These are phyloP conservation scores for Ceratocystiopsis brevicomis DNA, from an alignment of 2,329 filamentous ascomycete genomes.

Conservation along the genomic window DNA sequence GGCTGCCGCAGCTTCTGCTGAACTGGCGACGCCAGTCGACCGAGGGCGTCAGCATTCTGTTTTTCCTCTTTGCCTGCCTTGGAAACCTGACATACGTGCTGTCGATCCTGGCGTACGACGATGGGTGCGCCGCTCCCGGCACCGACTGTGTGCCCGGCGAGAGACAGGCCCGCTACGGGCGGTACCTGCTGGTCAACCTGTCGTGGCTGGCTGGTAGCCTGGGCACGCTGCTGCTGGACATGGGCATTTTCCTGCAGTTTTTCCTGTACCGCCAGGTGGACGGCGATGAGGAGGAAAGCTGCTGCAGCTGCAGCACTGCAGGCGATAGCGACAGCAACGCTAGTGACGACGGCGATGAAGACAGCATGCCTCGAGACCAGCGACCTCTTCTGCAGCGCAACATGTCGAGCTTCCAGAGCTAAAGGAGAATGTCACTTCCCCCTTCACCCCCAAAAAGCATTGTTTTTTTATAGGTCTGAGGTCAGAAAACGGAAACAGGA, in stretches of 20 bases:
- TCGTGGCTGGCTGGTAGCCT: constrained; percentile 83
- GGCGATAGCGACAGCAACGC: constrained; percentile 6
- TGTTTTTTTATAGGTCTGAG: no score
- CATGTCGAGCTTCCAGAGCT: constrained; percentile 7
- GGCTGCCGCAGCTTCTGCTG: constrained; percentile 74
- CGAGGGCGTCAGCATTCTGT: constrained; percentile 81
- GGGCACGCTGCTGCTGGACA: constrained; percentile 69
- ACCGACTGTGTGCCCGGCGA: constrained; percentile 45
- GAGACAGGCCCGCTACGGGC: constrained; percentile 45
- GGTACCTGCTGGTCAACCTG: constrained; percentile 75
- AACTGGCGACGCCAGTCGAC: constrained; percentile 88
- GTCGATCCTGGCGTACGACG: constrained; percentile 79
- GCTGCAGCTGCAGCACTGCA: constrained; percentile 12
- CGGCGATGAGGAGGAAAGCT: constrained; percentile 1
- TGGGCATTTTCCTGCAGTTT: constrained; percentile 78
- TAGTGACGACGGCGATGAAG: constrained; percentile 1
- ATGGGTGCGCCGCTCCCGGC: constrained; percentile 34
- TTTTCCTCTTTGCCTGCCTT: constrained; percentile 91
- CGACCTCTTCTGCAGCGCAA: constrained; percentile 20
- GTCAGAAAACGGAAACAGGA: no score
- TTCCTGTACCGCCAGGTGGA: constrained; percentile 50
- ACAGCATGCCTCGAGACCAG: constrained; percentile 16
- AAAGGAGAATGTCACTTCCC: no score
- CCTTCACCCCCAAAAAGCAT: neutral
- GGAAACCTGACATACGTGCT: constrained; percentile 89